Base-by-base conservation (phyloP, 805 yeast species). In the Ascoidea asiatica region DNA sequence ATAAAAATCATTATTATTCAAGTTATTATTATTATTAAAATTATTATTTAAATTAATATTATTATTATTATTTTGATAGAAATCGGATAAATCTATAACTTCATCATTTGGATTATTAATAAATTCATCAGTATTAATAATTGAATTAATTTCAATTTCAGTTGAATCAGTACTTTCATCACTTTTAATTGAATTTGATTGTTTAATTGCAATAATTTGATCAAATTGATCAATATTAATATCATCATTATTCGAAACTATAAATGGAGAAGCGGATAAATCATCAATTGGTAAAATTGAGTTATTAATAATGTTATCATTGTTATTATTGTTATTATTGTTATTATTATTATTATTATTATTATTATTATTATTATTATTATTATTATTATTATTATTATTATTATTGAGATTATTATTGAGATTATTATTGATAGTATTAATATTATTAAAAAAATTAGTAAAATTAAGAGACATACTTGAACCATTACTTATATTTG, bases 361-460 rank as follows among this genome's bases (percentile, higher is more conserved):
- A 7, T 21, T 41, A 29, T 29, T 23, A 11, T 7, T 11, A 11
- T 23, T 29, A 15, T 29, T 29, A 29, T 29, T 29, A 15, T 11
- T 29, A 29, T 29, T 29, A 15, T 29, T 29, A 7, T 21, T 21
- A 21, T 23, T 21, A n/a, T n/a, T n/a, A 7, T 46, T 41, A 13
- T 43, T 47, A 38, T 41, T 41, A 20, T 37, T 44, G 2, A 51
- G 50, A 21, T 48, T 50, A 3, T 47, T 44, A 2, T 47, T 43
- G 15, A 49, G 52, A 6, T 43, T 15, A 39, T 5, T 46, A 37
- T 19, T 37, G 8, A 43, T 45, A 33, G 21, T 44, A 44, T 20
- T 41, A 7, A 15, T 40, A 6, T 40, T 20, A 11, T 15, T 40
- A 5, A 22, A 17, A 43, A 20, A 8, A 8, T 29, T 29, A 11